Conservation (phyloP, 2,329 filamentous ascomycete species). For the Aureobasidium sp. region DNA sequence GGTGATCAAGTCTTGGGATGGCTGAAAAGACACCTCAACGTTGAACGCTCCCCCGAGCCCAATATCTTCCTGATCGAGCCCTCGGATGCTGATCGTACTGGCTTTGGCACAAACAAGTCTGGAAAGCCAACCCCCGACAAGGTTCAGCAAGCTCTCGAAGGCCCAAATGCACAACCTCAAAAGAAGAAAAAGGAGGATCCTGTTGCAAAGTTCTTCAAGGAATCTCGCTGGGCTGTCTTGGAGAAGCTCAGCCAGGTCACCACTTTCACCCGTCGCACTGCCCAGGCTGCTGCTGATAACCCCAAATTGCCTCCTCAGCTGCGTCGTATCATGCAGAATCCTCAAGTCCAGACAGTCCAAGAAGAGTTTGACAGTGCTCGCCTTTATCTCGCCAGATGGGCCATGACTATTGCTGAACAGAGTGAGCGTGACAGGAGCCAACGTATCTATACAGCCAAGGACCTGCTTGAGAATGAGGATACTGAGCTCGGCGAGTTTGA, state of each 20-base stretch:
- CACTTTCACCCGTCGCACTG: conserved; percentile 85
- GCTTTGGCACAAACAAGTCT: conserved; percentile 53
- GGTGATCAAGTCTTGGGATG: conserved; percentile 91
- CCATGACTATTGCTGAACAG: conserved; percentile 97
- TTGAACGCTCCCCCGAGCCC: conserved; percentile 78
- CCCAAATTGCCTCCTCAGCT: conserved; percentile 86
- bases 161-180: conserved; percentile 29
- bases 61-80: conserved; percentile 91
- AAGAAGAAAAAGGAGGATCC: conserved; percentile 58
- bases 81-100: conserved; percentile 69
- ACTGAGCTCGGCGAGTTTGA: conserved; percentile 96
- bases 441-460: conserved; percentile 85
- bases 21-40: conserved; percentile 72
- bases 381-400: conserved; percentile 91
- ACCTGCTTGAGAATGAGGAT: conserved; percentile 88
- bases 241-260: conserved; percentile 97
- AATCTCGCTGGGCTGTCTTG: conserved; percentile 91
- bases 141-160: conserved; percentile 33
- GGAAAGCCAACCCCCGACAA: conserved; percentile 44
- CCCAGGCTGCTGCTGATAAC: conserved; percentile 86
- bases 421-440: conserved; percentile 79
- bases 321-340: conserved; percentile 73
- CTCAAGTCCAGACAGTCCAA: conserved; percentile 88
- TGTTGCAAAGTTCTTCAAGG: conserved; percentile 85
- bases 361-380: conserved; percentile 96